Conservation (phyloP, 2,329 filamentous ascomycete species). For the Penicillium thymicola region DNA sequence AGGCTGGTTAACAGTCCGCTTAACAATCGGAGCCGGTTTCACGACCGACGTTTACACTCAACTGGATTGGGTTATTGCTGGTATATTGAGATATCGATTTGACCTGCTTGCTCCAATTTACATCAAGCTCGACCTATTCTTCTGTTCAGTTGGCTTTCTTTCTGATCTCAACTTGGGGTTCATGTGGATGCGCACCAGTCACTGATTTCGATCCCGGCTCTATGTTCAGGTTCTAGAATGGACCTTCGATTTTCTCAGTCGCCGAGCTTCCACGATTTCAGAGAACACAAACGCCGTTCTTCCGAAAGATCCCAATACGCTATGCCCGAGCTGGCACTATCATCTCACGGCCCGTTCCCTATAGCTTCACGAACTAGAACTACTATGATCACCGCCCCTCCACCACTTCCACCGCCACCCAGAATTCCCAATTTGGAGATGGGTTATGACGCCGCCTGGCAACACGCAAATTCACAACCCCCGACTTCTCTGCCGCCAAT, state of each 20-base stretch:
- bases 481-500: conserved; percentile 48
- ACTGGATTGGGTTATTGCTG: conserved; percentile 26
- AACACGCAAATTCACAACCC: conserved; percentile 57
- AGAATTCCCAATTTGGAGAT: conserved; percentile 55
- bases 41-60: conserved; percentile 22
- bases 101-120: conserved; percentile 13
- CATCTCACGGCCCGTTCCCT: conserved; percentile 56
- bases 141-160: conserved; percentile 7
- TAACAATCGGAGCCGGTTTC: conserved; percentile 21
- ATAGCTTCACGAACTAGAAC: conserved; percentile 58
- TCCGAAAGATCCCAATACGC: conserved; percentile 38
- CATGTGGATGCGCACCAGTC: conserved; percentile 4
- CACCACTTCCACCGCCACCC: conserved; percentile 64
- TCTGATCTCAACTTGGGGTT: conserved; percentile 9
- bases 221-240: conserved; percentile 38
- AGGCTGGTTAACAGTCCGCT: conserved; percentile 15
- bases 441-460: conserved; percentile 61
- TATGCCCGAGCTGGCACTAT: conserved; percentile 41
- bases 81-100: conserved; percentile 17
- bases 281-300: conserved; percentile 31
- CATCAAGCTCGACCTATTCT: conserved; percentile 9
- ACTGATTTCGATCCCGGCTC: conserved; percentile 12
- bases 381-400: conserved; percentile 49
- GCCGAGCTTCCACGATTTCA: conserved; percentile 43
- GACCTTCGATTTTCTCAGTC: conserved; percentile 42